phyloP scores from a whole-genome alignment of 352 stramenopile species.

The Phytophthora parvispora region DNA sequence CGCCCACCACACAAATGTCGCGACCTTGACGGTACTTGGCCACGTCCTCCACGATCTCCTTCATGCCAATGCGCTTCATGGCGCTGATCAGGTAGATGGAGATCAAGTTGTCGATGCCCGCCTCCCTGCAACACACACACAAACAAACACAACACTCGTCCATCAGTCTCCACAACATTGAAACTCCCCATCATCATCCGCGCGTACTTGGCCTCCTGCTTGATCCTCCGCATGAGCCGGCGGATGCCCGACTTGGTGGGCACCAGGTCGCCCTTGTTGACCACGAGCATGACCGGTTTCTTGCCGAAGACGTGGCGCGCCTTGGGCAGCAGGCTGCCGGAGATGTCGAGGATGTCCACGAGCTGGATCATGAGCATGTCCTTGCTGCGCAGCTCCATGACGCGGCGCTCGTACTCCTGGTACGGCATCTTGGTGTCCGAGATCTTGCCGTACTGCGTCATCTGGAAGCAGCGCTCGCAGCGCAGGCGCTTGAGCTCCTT shows the following conservation, averaged over 20 bases:
- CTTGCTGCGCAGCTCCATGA: conserved; percentile 86
- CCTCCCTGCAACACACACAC: conserved; percentile 40
- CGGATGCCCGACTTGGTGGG: conserved; percentile 86
- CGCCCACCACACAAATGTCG: conserved; percentile 93
- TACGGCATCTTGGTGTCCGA: conserved; percentile 86
- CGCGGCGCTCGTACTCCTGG: conserved; percentile 89
- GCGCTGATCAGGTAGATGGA: conserved; percentile 86
- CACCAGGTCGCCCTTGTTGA: conserved; percentile 94
- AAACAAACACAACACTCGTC: neutral
- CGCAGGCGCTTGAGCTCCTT: conserved; percentile 83
- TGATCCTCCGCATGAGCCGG: conserved; percentile 85
- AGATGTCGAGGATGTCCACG: conserved; percentile 94
- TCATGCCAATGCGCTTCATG: conserved; percentile 90
- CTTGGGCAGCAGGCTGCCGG: conserved; percentile 89
- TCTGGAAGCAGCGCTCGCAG: conserved; percentile 91
- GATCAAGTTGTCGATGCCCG: conserved; percentile 84
- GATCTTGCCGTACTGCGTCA: conserved; percentile 90
- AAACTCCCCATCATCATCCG: neutral
- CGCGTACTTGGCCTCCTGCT: conserved; percentile 75
- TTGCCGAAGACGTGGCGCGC: conserved; percentile 89
- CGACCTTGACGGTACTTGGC: conserved; percentile 79
- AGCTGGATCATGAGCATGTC: conserved; percentile 94
- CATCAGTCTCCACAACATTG: conserved; percentile 1
- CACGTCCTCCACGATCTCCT: conserved; percentile 87
- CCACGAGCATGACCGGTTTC: conserved; percentile 91